Conservation (phyloP, 352 stramenopile genomes). For the Phytophthora foliorum region DNA sequence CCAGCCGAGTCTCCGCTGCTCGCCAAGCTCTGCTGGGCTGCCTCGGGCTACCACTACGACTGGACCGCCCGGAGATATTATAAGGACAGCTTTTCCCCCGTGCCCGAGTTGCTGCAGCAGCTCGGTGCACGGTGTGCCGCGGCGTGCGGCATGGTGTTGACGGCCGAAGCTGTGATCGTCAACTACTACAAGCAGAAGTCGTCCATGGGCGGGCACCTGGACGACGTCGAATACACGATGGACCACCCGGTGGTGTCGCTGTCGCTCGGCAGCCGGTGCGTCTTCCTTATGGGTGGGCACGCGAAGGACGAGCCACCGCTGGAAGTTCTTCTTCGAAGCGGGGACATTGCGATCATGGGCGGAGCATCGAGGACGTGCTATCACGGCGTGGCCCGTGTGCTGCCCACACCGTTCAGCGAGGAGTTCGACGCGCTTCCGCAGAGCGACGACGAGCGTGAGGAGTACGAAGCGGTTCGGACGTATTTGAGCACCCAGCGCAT, state of each 20-base stretch:
- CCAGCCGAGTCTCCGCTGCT: conserved; percentile 53
- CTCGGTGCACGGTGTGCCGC: conserved; percentile 54
- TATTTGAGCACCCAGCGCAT: conserved; percentile 75
- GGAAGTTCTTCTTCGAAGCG: conserved; percentile 70
- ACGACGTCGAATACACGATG: conserved; percentile 89
- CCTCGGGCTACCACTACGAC: conserved; percentile 84
- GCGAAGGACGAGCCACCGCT: conserved; percentile 74
- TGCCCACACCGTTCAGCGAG: conserved; percentile 54
- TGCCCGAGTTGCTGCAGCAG: conserved; percentile 55
- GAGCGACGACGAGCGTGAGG: conserved; percentile 27
- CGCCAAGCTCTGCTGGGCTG: conserved; percentile 79
- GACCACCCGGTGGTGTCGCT: conserved; percentile 84
- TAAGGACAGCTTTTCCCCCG: conserved; percentile 55
- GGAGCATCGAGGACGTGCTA: conserved; percentile 74
- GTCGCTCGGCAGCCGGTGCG: conserved; percentile 71
- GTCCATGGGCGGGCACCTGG: conserved; percentile 84
- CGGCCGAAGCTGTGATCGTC: conserved; percentile 79
- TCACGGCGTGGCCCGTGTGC: conserved; percentile 72
- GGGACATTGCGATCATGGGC: conserved; percentile 74
- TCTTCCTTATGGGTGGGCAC: conserved; percentile 81
- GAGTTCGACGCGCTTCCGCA: conserved; percentile 36
- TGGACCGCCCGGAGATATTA: conserved; percentile 83
- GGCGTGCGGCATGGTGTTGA: conserved; percentile 65
- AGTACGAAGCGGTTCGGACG: conserved; percentile 50
- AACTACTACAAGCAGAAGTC: conserved; percentile 88